Evolutionary conservation across 345 rosid genomes (phyloP), one percentile per base, ranked within the genome.

Genomic region (Gossypium sturtianum): DNA sequence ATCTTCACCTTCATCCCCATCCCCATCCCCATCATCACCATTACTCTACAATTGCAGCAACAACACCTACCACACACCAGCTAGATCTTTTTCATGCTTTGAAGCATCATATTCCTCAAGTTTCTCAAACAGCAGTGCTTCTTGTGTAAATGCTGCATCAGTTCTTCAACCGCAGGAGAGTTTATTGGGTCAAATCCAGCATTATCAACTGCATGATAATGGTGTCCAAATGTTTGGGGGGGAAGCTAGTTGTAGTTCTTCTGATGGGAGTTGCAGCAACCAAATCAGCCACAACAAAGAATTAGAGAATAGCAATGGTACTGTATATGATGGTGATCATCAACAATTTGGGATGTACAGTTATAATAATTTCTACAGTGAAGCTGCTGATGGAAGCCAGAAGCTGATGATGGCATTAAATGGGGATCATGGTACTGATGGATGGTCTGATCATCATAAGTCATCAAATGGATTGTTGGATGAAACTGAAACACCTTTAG

Each of bases 191-290:
- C 25, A 77, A 73, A 16, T 80, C 71, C 78, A 79, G 68, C 61
- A 77, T 71, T 74, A 75, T 52, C 85, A 41, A 20, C 49, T 80
- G 67, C 77, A 83, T 57, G 25, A 57, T 20, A 57, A 22, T 12
- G 60, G 61, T 68, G 70, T 78, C 45, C 68, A 81, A 44, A 73
- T 75, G 77, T 65, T 81, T 77, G 83, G 86, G 74, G 82, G 78
- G 57, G 84, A 83, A 56, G 77, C 85, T 29, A 88, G 89, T 65
- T 83, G 87, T 80, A 87, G 92, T 75, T 82, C 89, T 75, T 86
- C 92, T 60, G 93, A 87, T 80, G 94, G 88, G 38, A 82, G 88
- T 79, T 81, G 80, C 80, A 79, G 66, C 82, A 84, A 83, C 80
- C 83, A 78, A 74, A 70, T 72, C 68, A 67, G 61, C 68, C 78